These are phyloP conservation scores for Mycena pura DNA, from an alignment of 768 basidiomycete species.

Conservation along the genomic window DNA sequence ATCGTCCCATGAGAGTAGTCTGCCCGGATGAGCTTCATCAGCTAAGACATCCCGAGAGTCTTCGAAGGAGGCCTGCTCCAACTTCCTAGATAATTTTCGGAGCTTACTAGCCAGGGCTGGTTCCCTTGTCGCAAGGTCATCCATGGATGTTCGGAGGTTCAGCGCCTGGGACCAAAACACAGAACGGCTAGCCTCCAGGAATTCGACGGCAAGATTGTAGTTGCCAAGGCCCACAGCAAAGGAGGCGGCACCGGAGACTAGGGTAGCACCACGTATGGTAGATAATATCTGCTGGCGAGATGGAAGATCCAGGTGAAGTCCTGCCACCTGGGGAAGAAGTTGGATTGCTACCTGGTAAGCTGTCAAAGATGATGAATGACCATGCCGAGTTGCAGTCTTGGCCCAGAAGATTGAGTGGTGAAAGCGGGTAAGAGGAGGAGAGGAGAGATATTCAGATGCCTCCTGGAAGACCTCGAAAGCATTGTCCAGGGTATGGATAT, in stretches of 20 bases:
- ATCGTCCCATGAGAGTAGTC: neutral
- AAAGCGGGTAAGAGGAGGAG: neutral
- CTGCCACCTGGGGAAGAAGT: neutral
- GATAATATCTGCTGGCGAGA: neutral
- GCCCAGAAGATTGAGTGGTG: neutral
- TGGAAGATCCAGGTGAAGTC: neutral
- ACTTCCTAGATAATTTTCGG: neutral
- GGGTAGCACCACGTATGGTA: neutral
- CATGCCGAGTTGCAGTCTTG: neutral
- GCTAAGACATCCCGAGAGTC: neutral
- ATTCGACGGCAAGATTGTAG: neutral
- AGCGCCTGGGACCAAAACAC: neutral
- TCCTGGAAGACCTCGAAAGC: neutral
- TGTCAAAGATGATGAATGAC: neutral
- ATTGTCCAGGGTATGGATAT: neutral
- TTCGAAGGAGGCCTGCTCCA: neutral
- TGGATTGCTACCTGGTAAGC: neutral
- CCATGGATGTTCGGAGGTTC: neutral
- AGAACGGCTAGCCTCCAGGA: neutral
- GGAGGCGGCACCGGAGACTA: neutral
- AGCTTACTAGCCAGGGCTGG: neutral
- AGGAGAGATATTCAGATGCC: neutral
- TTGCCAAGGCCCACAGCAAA: neutral
- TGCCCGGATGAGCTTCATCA: neutral
- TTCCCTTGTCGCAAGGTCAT: neutral